Evolutionary conservation across 2,329 filamentous ascomycete genomes (phyloP).

Genomic region (Anthostomella pinea): DNA sequence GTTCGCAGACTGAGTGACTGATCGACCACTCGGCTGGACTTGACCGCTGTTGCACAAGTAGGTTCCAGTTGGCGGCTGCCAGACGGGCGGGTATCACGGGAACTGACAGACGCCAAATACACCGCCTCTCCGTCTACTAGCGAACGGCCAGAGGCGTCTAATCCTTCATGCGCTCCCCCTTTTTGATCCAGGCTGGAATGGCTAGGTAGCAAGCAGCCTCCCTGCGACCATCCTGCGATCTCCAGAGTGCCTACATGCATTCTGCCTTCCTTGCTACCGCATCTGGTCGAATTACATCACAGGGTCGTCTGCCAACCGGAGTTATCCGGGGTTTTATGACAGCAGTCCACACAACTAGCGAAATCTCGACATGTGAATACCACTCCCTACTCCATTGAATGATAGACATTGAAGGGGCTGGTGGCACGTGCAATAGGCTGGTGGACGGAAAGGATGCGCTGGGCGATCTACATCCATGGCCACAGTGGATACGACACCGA

Average conservation of each 20-base stretch:
- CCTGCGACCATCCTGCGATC: no score
- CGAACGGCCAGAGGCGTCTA: background rate
- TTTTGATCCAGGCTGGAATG: background rate
- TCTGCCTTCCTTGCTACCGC: no score
- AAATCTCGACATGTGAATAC: constrained; percentile 1
- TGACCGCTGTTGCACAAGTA: no score
- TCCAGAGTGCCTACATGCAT: no score
- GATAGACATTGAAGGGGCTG: constrained; percentile 7
- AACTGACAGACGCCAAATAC: constrained; percentile 4
- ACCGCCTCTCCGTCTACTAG: background rate
- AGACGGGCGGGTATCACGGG: constrained; percentile 2
- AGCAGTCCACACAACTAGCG: background rate
- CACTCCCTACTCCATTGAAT: background rate
- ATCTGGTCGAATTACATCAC: no score
- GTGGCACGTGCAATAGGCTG: no score
- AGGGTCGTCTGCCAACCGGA: background rate
- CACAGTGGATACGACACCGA: no score
- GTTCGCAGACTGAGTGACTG: no score
- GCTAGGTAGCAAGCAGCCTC: background rate
- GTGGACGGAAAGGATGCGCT: no score
- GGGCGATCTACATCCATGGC: no score
- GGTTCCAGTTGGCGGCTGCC: background rate
- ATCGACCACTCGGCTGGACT: background rate
- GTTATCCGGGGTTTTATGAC: background rate
- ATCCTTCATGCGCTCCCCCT: background rate